These are phyloP conservation scores for Atkinsonella texensis DNA, from an alignment of 2,329 filamentous ascomycete genomes.

Conservation along the genomic window DNA sequence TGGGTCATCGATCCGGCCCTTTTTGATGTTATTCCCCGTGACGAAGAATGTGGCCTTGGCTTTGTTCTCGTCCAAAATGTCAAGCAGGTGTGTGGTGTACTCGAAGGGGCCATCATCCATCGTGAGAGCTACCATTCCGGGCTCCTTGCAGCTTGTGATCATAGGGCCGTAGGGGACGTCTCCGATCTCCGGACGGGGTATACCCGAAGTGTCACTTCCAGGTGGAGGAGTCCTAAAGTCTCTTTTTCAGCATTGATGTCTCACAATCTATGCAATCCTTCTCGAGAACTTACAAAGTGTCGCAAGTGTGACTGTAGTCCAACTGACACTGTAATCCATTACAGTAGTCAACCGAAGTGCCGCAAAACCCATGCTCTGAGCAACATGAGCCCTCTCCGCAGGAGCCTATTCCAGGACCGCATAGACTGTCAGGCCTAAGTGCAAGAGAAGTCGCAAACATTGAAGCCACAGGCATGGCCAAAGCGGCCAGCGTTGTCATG, in stretches of 20 bases:
- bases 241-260: constrained; percentile 1
- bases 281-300: constrained; percentile 25
- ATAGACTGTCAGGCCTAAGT: no score
- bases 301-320: constrained; percentile 27
- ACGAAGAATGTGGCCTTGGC: constrained; percentile 31
- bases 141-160: constrained; percentile 23
- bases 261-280: neutral
- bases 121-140: constrained; percentile 30
- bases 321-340: constrained; percentile 26
- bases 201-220: constrained; percentile 19
- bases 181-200: constrained; percentile 20
- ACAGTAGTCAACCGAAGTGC: constrained; percentile 22
- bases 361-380: constrained; percentile 26
- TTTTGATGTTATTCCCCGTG: constrained; percentile 28
- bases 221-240: constrained; percentile 18
- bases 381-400: constrained; percentile 23
- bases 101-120: constrained; percentile 34
- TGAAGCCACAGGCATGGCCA: neutral
- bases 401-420: constrained; percentile 21
- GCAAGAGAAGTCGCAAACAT: neutral
- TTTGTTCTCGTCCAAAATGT: constrained; percentile 19
- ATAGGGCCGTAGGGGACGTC: constrained; percentile 22
- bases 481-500: neutral
- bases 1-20: constrained; percentile 28
- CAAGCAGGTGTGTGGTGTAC: constrained; percentile 30